A percentile compares a stretch with the other conserved stretches of the same genome.
Evolutionary conservation across 441 rosid species (phyloP).

Genomic region (Rhodomyrtus psidioides): DNA sequence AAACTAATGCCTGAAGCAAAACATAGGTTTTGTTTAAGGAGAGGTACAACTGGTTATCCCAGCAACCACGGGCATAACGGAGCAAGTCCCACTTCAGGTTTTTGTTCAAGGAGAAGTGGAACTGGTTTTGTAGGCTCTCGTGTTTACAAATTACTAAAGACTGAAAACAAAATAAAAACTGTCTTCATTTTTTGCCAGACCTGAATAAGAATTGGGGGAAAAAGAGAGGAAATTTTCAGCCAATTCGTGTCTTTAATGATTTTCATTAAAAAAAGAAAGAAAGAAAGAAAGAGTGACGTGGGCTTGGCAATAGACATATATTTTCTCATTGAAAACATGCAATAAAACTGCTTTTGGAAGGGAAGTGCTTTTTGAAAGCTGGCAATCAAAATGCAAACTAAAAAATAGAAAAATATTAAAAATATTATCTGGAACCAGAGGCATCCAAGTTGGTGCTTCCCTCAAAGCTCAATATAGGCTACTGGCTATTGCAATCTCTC

Average conservation of each 20-base stretch:
- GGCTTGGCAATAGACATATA: neutral
- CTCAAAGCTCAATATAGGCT: neutral
- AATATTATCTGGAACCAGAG: neutral
- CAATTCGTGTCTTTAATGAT: neutral
- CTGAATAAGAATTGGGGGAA: fast-evolving
- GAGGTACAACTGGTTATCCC: neutral
- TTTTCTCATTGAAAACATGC: neutral
- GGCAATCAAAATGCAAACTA: neutral
- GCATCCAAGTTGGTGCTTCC: neutral
- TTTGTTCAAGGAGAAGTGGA: neutral
- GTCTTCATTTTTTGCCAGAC: neutral
- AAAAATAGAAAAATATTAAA: neutral
- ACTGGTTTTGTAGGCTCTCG: neutral
- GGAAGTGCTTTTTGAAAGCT: neutral
- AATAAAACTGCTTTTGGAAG: neutral
- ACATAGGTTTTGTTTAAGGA: neutral
- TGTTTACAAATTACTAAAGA: neutral
- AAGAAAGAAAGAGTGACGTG: neutral
- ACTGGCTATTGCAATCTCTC: neutral
- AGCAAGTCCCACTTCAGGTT: neutral
- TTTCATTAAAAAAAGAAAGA: neutral
- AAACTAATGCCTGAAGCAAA: neutral
- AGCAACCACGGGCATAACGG: neutral
- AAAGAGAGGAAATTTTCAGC: neutral
- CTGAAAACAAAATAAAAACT: neutral